phyloP scores from a whole-genome alignment of 306 rosid species.

The Prunus mongolica region DNA sequence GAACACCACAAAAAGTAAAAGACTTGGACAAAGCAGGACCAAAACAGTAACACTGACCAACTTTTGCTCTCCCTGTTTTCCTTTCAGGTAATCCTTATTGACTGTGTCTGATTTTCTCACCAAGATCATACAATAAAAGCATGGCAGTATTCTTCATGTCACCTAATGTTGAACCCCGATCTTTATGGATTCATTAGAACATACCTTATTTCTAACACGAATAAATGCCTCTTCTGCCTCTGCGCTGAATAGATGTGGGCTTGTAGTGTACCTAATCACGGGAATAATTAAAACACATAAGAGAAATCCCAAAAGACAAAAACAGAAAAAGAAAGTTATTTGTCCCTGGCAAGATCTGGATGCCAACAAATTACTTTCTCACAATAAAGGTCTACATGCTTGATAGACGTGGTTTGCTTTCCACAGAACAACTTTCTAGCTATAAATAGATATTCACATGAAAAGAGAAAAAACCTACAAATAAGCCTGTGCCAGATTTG shows the following conservation, averaged over 20 bases:
- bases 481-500: constrained; percentile 70
- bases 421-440: neutral
- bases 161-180: neutral
- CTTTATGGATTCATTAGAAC: neutral
- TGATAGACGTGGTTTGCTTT: neutral
- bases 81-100: neutral
- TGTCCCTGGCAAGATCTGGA: constrained; percentile 9
- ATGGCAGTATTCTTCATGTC: neutral
- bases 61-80: neutral
- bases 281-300: neutral
- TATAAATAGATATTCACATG: neutral
- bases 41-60: neutral
- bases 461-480: constrained; percentile 41
- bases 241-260: constrained; percentile 85
- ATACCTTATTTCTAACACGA: constrained; percentile 83
- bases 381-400: neutral
- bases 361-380: constrained; percentile 1
- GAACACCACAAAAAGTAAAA: constrained; percentile 3
- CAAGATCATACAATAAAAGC: neutral
- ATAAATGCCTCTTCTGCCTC: constrained; percentile 79
- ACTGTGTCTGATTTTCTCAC: neutral
- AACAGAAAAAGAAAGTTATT: neutral
- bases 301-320: neutral
- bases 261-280: constrained; percentile 74
- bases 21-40: neutral